Evolutionary conservation across 202 grass and related monocot genomes (phyloP).

Genomic region (Cymbopogon flexuosus): DNA sequence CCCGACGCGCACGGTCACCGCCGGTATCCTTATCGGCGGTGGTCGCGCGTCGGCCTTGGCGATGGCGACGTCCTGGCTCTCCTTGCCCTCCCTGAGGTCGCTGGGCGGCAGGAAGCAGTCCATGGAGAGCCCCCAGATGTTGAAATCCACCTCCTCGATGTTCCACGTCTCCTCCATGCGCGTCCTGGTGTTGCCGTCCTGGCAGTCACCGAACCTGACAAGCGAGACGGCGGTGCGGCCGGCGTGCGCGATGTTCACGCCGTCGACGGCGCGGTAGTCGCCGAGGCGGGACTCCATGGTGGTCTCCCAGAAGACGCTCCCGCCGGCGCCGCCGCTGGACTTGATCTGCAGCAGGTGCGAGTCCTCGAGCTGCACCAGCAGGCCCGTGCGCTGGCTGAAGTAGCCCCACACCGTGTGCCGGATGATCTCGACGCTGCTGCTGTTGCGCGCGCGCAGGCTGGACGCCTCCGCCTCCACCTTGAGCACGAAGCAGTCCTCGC

Average conservation of each 20-base stretch:
- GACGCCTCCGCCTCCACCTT: slow-evolving; percentile 86
- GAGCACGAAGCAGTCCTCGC: slow-evolving; percentile 93
- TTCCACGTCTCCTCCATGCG: slow-evolving; percentile 86
- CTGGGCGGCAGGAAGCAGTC: slow-evolving; percentile 90
- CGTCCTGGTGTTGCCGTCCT: slow-evolving; percentile 66
- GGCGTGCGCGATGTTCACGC: slow-evolving; percentile 90
- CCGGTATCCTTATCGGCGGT: slow-evolving; percentile 45
- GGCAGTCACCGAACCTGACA: slow-evolving; percentile 74
- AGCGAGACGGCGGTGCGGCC: slow-evolving; percentile 76
- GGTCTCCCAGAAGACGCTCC: slow-evolving; percentile 96
- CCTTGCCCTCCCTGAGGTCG: slow-evolving; percentile 75
- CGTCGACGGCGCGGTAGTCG: slow-evolving; percentile 83
- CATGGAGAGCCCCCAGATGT: slow-evolving; percentile 86
- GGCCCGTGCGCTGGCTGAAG: slow-evolving; percentile 91
- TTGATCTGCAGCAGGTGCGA: slow-evolving; percentile 90
- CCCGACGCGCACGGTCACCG: slow-evolving; percentile 51
- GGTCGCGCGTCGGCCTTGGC: slow-evolving; percentile 40
- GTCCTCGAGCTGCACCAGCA: slow-evolving; percentile 92
- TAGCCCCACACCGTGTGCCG: slow-evolving; percentile 92
- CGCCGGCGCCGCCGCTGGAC: slow-evolving; percentile 30
- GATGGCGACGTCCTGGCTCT: slow-evolving; percentile 7
- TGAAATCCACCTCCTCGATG: slow-evolving; percentile 96
- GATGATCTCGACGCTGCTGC: slow-evolving; percentile 94
- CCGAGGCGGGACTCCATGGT: slow-evolving; percentile 83
- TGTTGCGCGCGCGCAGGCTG: slow-evolving; percentile 77